Conservation (phyloP, 208 protist species). For the Herpetomonas tarakana region DNA sequence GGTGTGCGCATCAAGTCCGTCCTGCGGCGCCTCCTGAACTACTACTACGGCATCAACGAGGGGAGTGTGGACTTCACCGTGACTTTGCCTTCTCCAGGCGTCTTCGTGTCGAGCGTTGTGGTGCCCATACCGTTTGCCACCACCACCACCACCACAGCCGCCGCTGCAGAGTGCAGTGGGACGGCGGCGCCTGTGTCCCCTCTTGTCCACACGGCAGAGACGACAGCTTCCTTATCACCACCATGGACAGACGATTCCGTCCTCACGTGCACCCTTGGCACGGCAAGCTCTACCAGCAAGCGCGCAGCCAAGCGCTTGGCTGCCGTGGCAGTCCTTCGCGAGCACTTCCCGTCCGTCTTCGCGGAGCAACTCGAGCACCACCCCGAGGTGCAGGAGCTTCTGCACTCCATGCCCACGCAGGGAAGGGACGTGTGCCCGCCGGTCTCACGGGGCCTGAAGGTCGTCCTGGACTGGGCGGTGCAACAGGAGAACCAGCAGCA, state of each 20-base stretch:
- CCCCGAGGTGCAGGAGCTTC: constrained; percentile 38
- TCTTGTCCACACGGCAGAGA: no score
- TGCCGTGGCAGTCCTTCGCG: constrained; percentile 41
- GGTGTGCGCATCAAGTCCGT: constrained; percentile 41
- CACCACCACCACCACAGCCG: not conserved
- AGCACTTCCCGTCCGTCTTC: constrained; percentile 54
- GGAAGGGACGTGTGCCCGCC: constrained; percentile 28
- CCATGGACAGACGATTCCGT: not conserved
- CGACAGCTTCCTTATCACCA: no score
- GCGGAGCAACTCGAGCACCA: constrained; percentile 63
- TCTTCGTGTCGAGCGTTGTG: constrained; percentile 14
- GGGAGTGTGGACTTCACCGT: constrained; percentile 27
- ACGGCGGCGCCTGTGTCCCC: no score
- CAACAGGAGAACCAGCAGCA: not conserved
- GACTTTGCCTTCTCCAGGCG: not conserved
- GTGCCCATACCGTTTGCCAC: constrained; percentile 5
- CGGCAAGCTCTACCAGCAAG: constrained; percentile 29
- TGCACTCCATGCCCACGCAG: constrained; percentile 21
- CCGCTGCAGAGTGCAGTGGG: no score
- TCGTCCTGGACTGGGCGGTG: constrained; percentile 19
- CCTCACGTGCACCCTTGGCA: constrained; percentile 17
- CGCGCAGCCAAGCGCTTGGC: constrained; percentile 30
- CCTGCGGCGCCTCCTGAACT: constrained; percentile 44
- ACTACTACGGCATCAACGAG: constrained; percentile 51
- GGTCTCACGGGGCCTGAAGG: constrained; percentile 33